Evolutionary conservation across 228 moss, liverwort and hornwort species (phyloP).

Genomic region (Sphagnum magellanicum): DNA sequence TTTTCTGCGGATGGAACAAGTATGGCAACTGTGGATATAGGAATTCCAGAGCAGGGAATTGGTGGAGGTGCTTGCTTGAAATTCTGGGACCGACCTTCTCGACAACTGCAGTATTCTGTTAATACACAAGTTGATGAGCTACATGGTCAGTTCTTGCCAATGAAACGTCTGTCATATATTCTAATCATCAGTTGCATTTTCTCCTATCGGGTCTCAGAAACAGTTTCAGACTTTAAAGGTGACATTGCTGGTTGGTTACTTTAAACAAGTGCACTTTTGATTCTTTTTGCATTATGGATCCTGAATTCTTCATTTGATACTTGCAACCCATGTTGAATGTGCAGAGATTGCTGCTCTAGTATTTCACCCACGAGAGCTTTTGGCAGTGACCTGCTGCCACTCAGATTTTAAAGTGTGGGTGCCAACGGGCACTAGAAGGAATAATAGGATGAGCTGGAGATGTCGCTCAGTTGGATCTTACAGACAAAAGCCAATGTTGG

Average conservation of each 20-base stretch:
- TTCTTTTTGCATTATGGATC: background rate
- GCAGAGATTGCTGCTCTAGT: slow-evolving; percentile 62
- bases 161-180: background rate
- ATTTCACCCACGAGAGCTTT: slow-evolving; percentile 49
- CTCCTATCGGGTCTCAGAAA: too few species aligned
- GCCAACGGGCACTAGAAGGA: slow-evolving; percentile 20
- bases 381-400: slow-evolving; percentile 77
- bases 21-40: slow-evolving; percentile 88
- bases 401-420: slow-evolving; percentile 73
- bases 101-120: slow-evolving; percentile 27
- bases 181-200: too few species aligned
- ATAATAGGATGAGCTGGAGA: slow-evolving; percentile 47
- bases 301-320: background rate
- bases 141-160: slow-evolving; percentile 34
- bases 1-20: slow-evolving; percentile 68
- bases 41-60: slow-evolving; percentile 55
- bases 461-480: slow-evolving; percentile 93
- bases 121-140: slow-evolving; percentile 75
- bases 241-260: background rate
- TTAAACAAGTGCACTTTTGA: background rate
- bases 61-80: slow-evolving; percentile 62
- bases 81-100: slow-evolving; percentile 62
- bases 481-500: slow-evolving; percentile 56
- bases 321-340: slow-evolving; percentile 6
- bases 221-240: too few species aligned